Percentiles rank a stretch among this genome's conserved stretches.
phyloP scores from a whole-genome alignment of 1,284 basidiomycete genomes.

The Fomes fomentarius region DNA sequence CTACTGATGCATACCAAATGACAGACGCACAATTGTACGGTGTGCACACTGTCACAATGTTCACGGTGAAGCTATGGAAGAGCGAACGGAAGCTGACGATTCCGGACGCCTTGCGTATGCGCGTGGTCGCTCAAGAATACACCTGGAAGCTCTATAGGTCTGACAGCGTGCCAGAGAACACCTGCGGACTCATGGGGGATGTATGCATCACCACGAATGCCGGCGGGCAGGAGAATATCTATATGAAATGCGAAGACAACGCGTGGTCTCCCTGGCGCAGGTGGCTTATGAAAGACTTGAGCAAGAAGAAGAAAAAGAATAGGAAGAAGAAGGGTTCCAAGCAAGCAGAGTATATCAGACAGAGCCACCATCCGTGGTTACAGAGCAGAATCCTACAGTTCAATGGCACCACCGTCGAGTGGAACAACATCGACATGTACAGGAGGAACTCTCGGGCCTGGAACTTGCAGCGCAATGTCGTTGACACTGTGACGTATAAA shows the following conservation, averaged over 20 bases:
- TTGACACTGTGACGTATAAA: neutral
- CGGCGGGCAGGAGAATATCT: neutral
- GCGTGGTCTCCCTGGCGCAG: constrained; percentile 1
- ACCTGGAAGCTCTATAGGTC: neutral
- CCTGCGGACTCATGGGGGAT: constrained; percentile 1
- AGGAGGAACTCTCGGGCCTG: neutral
- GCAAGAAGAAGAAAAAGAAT: too few relatives aligned
- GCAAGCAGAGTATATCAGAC: neutral
- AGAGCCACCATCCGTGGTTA: constrained; percentile 14
- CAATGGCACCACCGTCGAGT: neutral
- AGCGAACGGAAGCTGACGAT: too few relatives aligned
- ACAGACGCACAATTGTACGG: too few relatives aligned
- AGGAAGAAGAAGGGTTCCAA: neutral
- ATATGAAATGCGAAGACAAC: neutral
- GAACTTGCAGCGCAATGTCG: neutral
- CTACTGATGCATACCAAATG: too few relatives aligned
- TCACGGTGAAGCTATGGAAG: too few relatives aligned
- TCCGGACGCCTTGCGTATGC: too few relatives aligned
- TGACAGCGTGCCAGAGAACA: neutral
- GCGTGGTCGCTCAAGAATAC: neutral
- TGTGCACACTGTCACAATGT: too few relatives aligned
- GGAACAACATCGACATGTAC: neutral
- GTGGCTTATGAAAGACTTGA: too few relatives aligned
- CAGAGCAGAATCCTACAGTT: constrained; percentile 10
- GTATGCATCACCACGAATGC: neutral